Evolutionary conservation across 2,329 filamentous ascomycete species (phyloP), one percentile per base, ranked within the genome.

Genomic region (Alternaria triticina): DNA sequence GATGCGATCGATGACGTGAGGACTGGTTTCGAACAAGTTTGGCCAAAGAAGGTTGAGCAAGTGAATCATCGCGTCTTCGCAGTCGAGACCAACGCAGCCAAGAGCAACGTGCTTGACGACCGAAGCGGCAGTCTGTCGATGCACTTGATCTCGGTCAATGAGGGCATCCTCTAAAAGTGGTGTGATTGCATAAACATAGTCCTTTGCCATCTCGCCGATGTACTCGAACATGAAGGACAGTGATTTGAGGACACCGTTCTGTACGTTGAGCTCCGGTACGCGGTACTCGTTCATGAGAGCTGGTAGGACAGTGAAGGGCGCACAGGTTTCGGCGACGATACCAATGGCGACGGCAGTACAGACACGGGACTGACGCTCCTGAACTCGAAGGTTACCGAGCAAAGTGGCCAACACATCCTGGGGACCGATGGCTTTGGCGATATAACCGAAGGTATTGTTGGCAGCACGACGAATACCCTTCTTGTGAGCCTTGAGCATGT

Each of bases 371-470:
- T 99, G 96, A 80, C 96, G 94, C 81, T 99, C 96, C 80, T 98
- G 95, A 2, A 99, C 96, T 65, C 96, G 89, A 44, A 99, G 86
- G 79, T 99, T 99, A 87, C 97, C 97, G 67, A 99, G 88, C 15
- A 99, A 86, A 1, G 96, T 98, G 5, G 96, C 94, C 61, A 99
- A 85, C 25, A 99, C 96, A 83, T 99, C 96, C 81, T 98, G 95
- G 12, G 96, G 96, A 70, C 96, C 96, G 74, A 99, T 99, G 64
- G 96, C 96, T 83, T 99, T 99, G 78, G 96, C 96, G 75, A 99
- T 99, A 86, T 97, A 99, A 80, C 96, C 96, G 75, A 99, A 99
- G 0, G 96, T 99, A 85, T 99, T 99, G 88, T 99, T 99, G 73
- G 96, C 96, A 22, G 96, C 96, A 80, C 96, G 91, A 69, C 96